These are phyloP conservation scores for Colletotrichum tabaci DNA, from an alignment of 2,329 filamentous ascomycete genomes.

Conservation along the genomic window DNA sequence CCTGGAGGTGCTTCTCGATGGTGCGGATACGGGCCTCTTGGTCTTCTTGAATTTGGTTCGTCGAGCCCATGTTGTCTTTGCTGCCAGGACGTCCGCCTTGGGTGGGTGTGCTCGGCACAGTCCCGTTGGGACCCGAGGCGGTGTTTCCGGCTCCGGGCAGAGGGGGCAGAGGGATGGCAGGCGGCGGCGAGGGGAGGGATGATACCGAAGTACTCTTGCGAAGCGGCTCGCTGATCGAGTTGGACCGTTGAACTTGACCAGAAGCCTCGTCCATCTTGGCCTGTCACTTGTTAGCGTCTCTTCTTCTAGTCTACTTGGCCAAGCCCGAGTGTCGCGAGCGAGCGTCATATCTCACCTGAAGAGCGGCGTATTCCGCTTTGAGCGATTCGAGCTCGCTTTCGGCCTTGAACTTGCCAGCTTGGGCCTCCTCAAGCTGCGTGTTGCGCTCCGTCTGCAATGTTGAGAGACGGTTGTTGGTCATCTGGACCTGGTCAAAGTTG, in stretches of 20 bases:
- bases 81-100: constrained; percentile 78
- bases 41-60: constrained; percentile 89
- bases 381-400: constrained; percentile 79
- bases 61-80: constrained; percentile 78
- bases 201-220: constrained; percentile 88
- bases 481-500: constrained; percentile 94
- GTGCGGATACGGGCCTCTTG: constrained; percentile 95
- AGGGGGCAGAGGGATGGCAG: constrained; percentile 95
- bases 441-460: constrained; percentile 83
- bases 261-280: constrained; percentile 54
- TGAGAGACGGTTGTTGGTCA: constrained; percentile 87
- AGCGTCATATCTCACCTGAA: constrained; percentile 76
- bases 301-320: not conserved
- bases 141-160: constrained; percentile 75
- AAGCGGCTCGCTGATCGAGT: constrained; percentile 76
- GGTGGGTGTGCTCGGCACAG: constrained; percentile 66
- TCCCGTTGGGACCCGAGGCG: constrained; percentile 55
- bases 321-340: not conserved
- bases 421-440: constrained; percentile 84
- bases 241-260: constrained; percentile 69
- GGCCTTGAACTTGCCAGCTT: constrained; percentile 72
- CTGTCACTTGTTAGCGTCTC: constrained; percentile 57
- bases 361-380: constrained; percentile 78
- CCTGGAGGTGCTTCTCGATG: constrained; percentile 96
- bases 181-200: constrained; percentile 92